A percentile compares a stretch with the other conserved stretches of the same genome.
These are phyloP conservation scores for Tuber umbilicatum DNA, from an alignment of 495 filamentous ascomycete genomes.

Conservation along the genomic window DNA sequence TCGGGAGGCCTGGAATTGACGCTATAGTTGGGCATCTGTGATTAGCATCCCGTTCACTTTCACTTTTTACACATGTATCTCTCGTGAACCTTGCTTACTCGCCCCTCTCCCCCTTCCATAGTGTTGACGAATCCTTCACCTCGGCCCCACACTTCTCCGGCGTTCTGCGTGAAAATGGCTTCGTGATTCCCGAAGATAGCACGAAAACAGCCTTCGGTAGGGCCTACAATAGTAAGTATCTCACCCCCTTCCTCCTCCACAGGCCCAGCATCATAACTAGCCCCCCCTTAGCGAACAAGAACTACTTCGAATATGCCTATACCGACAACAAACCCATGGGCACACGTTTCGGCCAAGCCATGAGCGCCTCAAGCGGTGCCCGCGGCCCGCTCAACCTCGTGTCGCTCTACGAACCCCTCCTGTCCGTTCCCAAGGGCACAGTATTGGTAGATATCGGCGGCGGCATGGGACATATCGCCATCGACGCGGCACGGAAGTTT, in stretches of 20 bases:
- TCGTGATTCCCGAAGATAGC: constrained; percentile 4
- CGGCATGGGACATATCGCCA: constrained; percentile 39
- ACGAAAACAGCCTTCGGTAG: constrained; percentile 11
- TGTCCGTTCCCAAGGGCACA: constrained; percentile 5
- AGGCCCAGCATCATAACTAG: not conserved
- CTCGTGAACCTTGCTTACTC: not conserved
- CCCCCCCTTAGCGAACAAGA: constrained; percentile 4
- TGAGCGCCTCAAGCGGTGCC: not conserved
- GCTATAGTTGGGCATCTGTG: constrained; percentile 3
- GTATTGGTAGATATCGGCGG: constrained; percentile 45
- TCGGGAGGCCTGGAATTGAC: not conserved
- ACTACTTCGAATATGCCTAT: constrained; percentile 9
- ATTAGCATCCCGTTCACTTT: not conserved
- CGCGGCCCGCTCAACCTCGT: not conserved
- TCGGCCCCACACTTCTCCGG: constrained; percentile 2
- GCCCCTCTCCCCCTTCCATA: not conserved
- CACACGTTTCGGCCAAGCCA: constrained; percentile 8
- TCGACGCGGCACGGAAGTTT: constrained; percentile 18
- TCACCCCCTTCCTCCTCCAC: not conserved
- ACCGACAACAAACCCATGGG: constrained; percentile 3
- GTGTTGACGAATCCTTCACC: not conserved
- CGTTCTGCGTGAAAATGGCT: constrained; percentile 9
- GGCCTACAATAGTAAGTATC: constrained; percentile 16
- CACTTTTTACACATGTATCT: not conserved
- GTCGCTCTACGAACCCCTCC: constrained; percentile 3